Percentiles rank a stretch among this genome's conserved stretches.
These are phyloP conservation scores for Gardenia jasminoides DNA, from an alignment of 257 asterid genomes.

Conservation along the genomic window DNA sequence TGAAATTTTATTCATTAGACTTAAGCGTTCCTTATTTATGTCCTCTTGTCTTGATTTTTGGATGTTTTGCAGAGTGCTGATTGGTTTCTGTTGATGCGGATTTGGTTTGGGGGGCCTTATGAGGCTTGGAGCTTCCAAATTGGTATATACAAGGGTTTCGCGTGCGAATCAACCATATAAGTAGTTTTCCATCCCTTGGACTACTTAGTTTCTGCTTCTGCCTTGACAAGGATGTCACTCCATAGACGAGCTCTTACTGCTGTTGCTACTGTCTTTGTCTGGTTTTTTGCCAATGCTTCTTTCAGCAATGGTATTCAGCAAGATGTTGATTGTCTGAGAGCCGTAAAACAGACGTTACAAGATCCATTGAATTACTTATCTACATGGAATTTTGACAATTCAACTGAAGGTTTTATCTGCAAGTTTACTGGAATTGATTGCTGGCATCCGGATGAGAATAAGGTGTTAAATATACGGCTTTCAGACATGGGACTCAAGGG, in stretches of 20 bases:
- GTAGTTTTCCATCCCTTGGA: constrained; percentile 2
- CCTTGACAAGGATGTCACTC: constrained; percentile 26
- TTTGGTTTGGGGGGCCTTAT: constrained; percentile 19
- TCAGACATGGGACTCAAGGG: constrained; percentile 74
- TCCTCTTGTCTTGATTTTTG: not conserved
- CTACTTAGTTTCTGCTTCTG: constrained; percentile 19
- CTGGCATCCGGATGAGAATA: constrained; percentile 75
- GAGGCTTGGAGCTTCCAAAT: constrained; percentile 15
- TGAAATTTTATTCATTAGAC: not conserved
- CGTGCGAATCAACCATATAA: constrained; percentile 10
- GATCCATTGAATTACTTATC: constrained; percentile 52
- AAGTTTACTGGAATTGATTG: constrained; percentile 63
- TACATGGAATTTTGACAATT: constrained; percentile 63
- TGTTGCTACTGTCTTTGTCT: constrained; percentile 30
- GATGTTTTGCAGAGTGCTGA: constrained; percentile 10
- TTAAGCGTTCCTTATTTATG: not conserved
- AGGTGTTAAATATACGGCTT: constrained; percentile 56
- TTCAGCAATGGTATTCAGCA: constrained; percentile 38
- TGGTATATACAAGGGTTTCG: constrained; percentile 7
- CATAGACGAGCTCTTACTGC: constrained; percentile 24
- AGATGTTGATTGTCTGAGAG: constrained; percentile 63
- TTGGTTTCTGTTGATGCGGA: constrained; percentile 2
- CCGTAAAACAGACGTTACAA: constrained; percentile 39
- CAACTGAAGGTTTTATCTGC: constrained; percentile 63
- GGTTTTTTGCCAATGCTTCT: constrained; percentile 35